Evolutionary conservation across 2,329 filamentous ascomycete species (phyloP).

Genomic region (Paracoccidioides brasiliensis): DNA sequence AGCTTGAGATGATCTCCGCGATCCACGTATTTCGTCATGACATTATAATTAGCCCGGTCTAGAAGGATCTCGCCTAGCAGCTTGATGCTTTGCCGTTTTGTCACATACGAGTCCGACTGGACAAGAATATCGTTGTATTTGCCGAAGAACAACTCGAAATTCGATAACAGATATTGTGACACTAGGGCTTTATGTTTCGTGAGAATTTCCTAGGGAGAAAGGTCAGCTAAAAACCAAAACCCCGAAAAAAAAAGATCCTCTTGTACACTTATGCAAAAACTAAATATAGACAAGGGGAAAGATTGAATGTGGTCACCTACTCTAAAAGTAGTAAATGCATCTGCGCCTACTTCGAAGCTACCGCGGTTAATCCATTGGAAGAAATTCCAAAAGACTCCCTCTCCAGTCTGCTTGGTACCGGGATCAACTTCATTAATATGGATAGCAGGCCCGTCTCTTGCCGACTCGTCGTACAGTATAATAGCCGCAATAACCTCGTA

Average conservation of each 20-base stretch:
- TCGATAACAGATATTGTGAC: constrained; percentile 71
- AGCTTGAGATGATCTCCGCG: constrained; percentile 92
- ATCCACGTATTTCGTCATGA: constrained; percentile 97
- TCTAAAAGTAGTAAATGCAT: constrained; percentile 94
- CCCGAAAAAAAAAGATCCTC: too few species aligned
- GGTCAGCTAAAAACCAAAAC: not conserved
- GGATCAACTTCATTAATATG: constrained; percentile 67
- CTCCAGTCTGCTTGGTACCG: constrained; percentile 59
- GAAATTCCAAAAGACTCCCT: constrained; percentile 90
- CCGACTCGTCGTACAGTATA: constrained; percentile 82
- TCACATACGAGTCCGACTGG: constrained; percentile 91
- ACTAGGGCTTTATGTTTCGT: constrained; percentile 90
- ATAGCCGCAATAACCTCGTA: constrained; percentile 83
- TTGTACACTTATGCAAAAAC: not conserved
- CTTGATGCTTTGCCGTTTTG: constrained; percentile 96
- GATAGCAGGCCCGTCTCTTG: constrained; percentile 58
- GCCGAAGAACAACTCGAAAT: constrained; percentile 87
- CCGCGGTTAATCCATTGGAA: constrained; percentile 96
- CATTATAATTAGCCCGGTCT: constrained; percentile 89
- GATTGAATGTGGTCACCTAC: constrained; percentile 37
- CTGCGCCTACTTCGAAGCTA: constrained; percentile 90
- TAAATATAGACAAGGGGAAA: not conserved
- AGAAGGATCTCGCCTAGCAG: constrained; percentile 87
- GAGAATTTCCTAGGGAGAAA: constrained; percentile 57
- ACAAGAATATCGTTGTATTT: constrained; percentile 80